These are phyloP conservation scores for Glomus cerebriforme DNA, from an alignment of 192 early-diverging fungal species.

Conservation along the genomic window DNA sequence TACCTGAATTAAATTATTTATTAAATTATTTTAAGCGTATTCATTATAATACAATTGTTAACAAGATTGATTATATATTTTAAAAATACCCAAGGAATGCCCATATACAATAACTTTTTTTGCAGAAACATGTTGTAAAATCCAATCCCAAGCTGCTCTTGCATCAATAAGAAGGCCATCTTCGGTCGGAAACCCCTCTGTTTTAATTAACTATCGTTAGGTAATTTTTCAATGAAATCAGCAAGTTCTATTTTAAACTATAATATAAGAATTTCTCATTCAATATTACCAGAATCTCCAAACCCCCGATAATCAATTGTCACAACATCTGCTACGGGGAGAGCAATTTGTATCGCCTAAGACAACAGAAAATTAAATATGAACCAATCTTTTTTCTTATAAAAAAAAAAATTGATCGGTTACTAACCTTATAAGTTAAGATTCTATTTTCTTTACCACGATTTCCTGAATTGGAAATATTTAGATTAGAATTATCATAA, in stretches of 20 bases:
- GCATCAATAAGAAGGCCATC: slow-evolving; percentile 37
- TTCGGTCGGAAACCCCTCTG: slow-evolving; percentile 43
- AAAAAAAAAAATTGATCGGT: too few species aligned
- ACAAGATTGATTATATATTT: background rate
- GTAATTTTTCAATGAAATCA: too few species aligned
- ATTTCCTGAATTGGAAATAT: slow-evolving; percentile 31
- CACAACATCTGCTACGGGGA: slow-evolving; percentile 40
- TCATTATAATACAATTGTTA: background rate
- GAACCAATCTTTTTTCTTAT: too few species aligned
- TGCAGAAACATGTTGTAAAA: slow-evolving; percentile 32
- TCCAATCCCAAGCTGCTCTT: slow-evolving; percentile 38
- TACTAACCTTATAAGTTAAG: slow-evolving; percentile 37
- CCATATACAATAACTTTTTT: slow-evolving; percentile 42
- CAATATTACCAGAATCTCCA: slow-evolving; percentile 41
- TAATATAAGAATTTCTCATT: background rate
- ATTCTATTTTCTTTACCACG: slow-evolving; percentile 40
- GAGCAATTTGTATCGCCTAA: slow-evolving; percentile 30
- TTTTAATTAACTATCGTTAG: too few species aligned
- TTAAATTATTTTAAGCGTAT: background rate
- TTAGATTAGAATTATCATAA: background rate
- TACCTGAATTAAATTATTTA: slow-evolving; percentile 1
- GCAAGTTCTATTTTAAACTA: too few species aligned
- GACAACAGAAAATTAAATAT: too few species aligned
- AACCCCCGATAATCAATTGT: slow-evolving; percentile 44
- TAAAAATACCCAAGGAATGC: slow-evolving; percentile 33